Conservation (phyloP, 1,139 yeast species). For the Nakaseomyces uthaithaninus region DNA sequence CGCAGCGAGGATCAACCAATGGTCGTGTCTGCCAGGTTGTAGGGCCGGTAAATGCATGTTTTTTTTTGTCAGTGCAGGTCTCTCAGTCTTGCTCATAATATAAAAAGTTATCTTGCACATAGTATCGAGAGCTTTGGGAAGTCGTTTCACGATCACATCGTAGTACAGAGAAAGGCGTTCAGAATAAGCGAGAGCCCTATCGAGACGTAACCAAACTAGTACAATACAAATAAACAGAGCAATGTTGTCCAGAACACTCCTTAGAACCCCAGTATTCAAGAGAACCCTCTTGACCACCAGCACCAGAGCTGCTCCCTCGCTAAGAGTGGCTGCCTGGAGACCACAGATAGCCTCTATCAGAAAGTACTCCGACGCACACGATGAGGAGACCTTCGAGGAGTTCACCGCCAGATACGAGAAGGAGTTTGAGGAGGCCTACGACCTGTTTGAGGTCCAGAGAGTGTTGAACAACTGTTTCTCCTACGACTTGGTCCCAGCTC, state of each 20-base stretch:
- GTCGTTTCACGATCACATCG: background rate
- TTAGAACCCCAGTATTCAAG: constrained; percentile 22
- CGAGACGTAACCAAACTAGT: background rate
- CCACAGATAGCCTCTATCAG: constrained; percentile 35
- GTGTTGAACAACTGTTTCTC: constrained; percentile 95
- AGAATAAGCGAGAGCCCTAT: no score
- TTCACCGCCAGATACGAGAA: constrained; percentile 89
- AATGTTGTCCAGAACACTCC: constrained; percentile 31
- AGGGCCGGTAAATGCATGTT: no score
- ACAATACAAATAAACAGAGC: constrained; percentile 3
- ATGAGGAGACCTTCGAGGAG: constrained; percentile 88
- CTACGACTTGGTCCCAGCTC: constrained; percentile 97
- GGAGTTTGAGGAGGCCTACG: constrained; percentile 97
- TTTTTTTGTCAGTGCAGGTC: no score
- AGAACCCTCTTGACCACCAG: constrained; percentile 18
- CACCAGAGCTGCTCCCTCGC: constrained; percentile 14
- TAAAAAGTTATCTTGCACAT: background rate
- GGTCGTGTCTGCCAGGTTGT: background rate
- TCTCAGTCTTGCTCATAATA: no score
- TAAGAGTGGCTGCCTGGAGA: constrained; percentile 5
- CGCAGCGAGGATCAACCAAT: background rate
- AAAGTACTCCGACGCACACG: constrained; percentile 55
- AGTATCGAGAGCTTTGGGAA: no score
- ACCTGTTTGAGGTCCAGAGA: constrained; percentile 91
- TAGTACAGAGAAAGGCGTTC: no score